phyloP scores from a whole-genome alignment of 1,284 basidiomycete genomes.

The Ustilago curta region DNA sequence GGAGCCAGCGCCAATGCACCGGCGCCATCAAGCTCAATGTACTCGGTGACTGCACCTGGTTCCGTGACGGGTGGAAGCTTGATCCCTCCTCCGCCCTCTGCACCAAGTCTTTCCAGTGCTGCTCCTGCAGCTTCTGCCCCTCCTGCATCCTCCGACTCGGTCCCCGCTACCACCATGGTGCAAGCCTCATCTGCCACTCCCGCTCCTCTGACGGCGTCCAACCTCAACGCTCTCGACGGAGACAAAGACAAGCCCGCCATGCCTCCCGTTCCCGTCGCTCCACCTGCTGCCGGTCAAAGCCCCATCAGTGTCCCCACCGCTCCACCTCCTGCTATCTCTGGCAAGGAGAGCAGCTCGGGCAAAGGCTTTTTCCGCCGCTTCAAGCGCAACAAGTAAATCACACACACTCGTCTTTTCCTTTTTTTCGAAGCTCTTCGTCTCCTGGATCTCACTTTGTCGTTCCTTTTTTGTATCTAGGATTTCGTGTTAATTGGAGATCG shows the following conservation, averaged over 20 bases:
- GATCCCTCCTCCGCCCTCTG: constrained; percentile 1
- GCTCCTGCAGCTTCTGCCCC: constrained; percentile 11
- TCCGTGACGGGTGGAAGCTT: constrained; percentile 22
- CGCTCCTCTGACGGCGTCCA: constrained; percentile 35
- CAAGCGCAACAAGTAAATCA: constrained; percentile 47
- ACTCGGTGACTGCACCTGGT: constrained; percentile 36
- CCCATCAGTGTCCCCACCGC: constrained; percentile 44
- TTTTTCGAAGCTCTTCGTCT: background rate
- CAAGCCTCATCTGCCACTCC: constrained; percentile 11
- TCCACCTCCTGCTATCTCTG: constrained; percentile 44
- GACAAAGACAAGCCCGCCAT: constrained; percentile 33
- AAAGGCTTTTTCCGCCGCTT: constrained; percentile 49
- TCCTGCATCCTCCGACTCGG: background rate
- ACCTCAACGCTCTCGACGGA: constrained; percentile 33
- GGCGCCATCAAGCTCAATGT: constrained; percentile 34
- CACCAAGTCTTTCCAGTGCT: constrained; percentile 1
- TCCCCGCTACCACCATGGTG: constrained; percentile 2
- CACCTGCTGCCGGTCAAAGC: constrained; percentile 31
- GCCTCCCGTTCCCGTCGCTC: constrained; percentile 46
- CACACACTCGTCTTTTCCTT: constrained; percentile 14
- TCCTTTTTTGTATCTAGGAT: constrained; percentile 11
- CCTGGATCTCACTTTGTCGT: background rate
- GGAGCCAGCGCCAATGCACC: constrained; percentile 14
- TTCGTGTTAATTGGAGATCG: background rate
- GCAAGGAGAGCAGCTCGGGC: constrained; percentile 24